Conservation (phyloP, 164 flowering plant genomes). For the Annona squamosa region DNA sequence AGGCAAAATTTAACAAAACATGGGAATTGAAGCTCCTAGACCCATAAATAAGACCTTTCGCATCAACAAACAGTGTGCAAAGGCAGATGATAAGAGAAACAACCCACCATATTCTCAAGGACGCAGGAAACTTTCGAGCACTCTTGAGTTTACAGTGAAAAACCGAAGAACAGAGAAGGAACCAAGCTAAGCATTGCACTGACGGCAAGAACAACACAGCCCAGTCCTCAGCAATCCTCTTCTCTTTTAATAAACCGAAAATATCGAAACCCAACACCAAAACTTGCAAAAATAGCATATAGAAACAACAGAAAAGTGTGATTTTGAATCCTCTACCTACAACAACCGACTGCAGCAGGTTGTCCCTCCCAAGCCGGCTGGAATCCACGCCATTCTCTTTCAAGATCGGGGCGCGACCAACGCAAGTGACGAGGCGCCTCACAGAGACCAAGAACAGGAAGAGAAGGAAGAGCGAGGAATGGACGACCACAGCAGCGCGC, state of each 20-base stretch:
- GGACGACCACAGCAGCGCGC: conserved; percentile 48
- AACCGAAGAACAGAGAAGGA: conserved; percentile 58
- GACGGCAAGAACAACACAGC: conserved; percentile 43
- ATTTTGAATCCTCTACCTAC: conserved; percentile 52
- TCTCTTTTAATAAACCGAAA: conserved; percentile 30
- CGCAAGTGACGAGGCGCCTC: conserved; percentile 41
- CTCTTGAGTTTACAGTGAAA: conserved; percentile 70
- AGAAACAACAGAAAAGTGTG: conserved; percentile 59
- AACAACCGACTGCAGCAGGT: conserved; percentile 22
- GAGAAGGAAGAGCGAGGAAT: conserved; percentile 45
- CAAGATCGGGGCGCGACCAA: conserved; percentile 38
- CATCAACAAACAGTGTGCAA: conserved; percentile 63
- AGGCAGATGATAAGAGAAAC: conserved; percentile 59
- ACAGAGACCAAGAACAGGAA: conserved; percentile 59
- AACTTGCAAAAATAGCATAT: conserved; percentile 62
- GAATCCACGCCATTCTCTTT: conserved; percentile 46
- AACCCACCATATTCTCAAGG: conserved; percentile 85
- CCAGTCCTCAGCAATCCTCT: conserved; percentile 39
- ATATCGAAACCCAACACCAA: conserved; percentile 63
- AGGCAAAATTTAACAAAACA: conserved; percentile 62
- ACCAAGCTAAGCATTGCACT: conserved; percentile 71
- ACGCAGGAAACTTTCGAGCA: conserved; percentile 56
- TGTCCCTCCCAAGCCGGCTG: conserved; percentile 22
- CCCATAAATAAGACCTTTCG: conserved; percentile 42
- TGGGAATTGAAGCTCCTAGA: conserved; percentile 48